phyloP scores from a whole-genome alignment of 2,329 filamentous ascomycete genomes.

The Microsporum audouinii region DNA sequence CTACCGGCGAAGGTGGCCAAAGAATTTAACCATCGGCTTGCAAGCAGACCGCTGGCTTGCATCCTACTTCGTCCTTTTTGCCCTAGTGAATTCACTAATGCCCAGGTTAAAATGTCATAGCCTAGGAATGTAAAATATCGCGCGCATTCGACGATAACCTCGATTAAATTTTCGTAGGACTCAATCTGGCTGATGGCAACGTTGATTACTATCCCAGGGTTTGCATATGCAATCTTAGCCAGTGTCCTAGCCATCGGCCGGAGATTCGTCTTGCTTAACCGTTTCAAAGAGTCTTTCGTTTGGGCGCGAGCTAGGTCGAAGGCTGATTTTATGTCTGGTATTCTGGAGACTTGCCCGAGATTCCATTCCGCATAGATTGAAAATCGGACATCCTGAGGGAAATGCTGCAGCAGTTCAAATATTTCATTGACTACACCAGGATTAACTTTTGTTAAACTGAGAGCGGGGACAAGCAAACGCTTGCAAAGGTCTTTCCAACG shows the following conservation, averaged over 20 bases:
- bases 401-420: conserved; percentile 70
- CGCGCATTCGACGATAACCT: conserved; percentile 86
- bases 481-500: conserved; percentile 81
- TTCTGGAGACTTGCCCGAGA: conserved; percentile 61
- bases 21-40: conserved; percentile 84
- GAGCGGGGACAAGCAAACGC: conserved; percentile 70
- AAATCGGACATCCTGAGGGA: conserved; percentile 65
- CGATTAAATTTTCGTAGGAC: conserved; percentile 86
- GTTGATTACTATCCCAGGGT: conserved; percentile 81
- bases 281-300: conserved; percentile 76
- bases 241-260: conserved; percentile 75
- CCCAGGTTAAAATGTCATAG: conserved; percentile 90
- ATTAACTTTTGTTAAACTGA: conserved; percentile 78
- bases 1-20: conserved; percentile 83
- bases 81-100: conserved; percentile 62
- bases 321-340: conserved; percentile 64
- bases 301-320: conserved; percentile 67
- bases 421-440: conserved; percentile 75
- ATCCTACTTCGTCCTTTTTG: conserved; percentile 47
- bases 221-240: conserved; percentile 83
- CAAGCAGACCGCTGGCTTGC: conserved; percentile 58
- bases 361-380: conserved; percentile 92
- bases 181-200: conserved; percentile 85
- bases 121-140: conserved; percentile 87
- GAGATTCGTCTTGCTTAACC: conserved; percentile 77